phyloP scores from a whole-genome alignment of 2,329 filamentous ascomycete species.

The Xylariaceae sp. region DNA sequence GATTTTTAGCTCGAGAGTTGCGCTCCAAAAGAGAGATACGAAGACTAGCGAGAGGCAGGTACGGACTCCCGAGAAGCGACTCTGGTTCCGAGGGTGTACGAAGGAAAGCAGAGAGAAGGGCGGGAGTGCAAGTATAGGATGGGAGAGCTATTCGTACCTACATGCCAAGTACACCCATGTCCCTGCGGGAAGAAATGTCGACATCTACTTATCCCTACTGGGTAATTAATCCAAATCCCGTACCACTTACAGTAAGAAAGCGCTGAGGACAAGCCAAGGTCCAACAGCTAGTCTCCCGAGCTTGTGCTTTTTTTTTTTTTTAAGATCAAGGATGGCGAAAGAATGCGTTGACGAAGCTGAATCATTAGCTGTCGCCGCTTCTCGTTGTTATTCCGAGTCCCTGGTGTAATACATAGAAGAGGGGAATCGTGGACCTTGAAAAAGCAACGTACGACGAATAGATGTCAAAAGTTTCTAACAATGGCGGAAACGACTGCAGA shows the following conservation, averaged over 20 bases:
- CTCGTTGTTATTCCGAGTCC: no score
- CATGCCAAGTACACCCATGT: constrained; percentile 1
- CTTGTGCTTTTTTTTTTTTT: constrained; percentile 6
- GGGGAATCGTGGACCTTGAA: no score
- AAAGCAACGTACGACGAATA: no score
- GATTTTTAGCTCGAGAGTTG: constrained; percentile 17
- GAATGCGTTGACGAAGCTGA: no score
- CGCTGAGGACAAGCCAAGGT: no score
- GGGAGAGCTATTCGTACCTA: no score
- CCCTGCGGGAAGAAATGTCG: constrained; percentile 4
- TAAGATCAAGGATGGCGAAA: neutral
- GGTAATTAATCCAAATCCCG: constrained; percentile 12
- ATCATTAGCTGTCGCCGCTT: constrained; percentile 11
- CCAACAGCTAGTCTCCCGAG: constrained; percentile 18
- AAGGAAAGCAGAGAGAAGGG: no score
- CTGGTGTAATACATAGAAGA: no score
- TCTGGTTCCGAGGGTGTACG: constrained; percentile 7
- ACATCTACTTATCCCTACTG: constrained; percentile 9
- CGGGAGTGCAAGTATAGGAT: no score
- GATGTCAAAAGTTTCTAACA: no score
- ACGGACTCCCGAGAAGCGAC: constrained; percentile 16
- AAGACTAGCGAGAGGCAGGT: constrained; percentile 26
- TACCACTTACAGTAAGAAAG: constrained; percentile 16
- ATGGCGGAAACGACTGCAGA: no score
- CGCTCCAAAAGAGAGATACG: constrained; percentile 18